These are phyloP conservation scores for Entomophthora muscae DNA, from an alignment of 371 early-diverging fungal genomes.

Conservation along the genomic window DNA sequence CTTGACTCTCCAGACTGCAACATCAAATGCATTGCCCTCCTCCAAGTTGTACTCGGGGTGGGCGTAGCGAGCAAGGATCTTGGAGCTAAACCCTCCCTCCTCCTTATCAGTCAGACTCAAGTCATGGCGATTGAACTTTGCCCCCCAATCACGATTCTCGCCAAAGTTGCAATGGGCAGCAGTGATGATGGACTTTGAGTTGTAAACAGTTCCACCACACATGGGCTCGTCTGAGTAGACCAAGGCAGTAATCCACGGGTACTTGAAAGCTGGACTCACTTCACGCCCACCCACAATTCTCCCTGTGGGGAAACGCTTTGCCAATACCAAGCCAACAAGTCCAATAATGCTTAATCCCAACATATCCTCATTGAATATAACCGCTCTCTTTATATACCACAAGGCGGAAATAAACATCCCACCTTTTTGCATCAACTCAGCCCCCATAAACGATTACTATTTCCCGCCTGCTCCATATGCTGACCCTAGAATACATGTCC, in stretches of 20 bases:
- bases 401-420: no score
- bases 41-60: neutral
- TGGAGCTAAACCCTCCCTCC: neutral
- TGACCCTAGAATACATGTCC: no score
- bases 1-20: neutral
- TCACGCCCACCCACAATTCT: slow-evolving; percentile 5
- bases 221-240: neutral
- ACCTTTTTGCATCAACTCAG: no score
- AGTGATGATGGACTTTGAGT: neutral
- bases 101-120: neutral
- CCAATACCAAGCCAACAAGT: neutral
- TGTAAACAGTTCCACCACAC: slow-evolving; percentile 7
- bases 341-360: neutral
- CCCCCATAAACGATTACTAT: no score
- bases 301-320: neutral
- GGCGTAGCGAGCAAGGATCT: neutral
- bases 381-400: no score
- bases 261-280: slow-evolving; percentile 3
- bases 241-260: slow-evolving; percentile 1
- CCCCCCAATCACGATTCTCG: neutral
- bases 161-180: slow-evolving; percentile 8
- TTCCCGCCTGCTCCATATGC: no score
- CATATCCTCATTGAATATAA: no score
- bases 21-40: neutral
- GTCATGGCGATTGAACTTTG: slow-evolving; percentile 3